phyloP scores from a whole-genome alignment of 2,329 filamentous ascomycete genomes.

The Claviceps fusiformis region DNA sequence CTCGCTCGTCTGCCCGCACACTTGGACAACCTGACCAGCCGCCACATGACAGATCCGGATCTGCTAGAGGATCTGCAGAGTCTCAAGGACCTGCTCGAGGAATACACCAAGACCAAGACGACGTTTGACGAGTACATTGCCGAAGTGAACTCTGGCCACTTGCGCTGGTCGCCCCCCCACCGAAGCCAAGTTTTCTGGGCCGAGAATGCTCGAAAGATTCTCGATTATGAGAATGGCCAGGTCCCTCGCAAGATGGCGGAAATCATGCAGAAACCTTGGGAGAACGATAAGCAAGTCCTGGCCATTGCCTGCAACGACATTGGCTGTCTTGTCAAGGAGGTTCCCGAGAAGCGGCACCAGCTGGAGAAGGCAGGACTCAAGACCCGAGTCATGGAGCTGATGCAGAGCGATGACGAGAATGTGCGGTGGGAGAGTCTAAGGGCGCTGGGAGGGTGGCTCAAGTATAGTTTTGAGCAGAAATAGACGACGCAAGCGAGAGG shows the following conservation, averaged over 20 bases:
- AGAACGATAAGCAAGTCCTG: slow-evolving; percentile 74
- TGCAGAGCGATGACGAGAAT: slow-evolving; percentile 77
- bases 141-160: slow-evolving; percentile 72
- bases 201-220: slow-evolving; percentile 76
- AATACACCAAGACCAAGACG: slow-evolving; percentile 56
- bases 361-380: slow-evolving; percentile 79
- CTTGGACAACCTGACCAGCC: slow-evolving; percentile 47
- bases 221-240: slow-evolving; percentile 69
- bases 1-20: slow-evolving; percentile 65
- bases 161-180: slow-evolving; percentile 88
- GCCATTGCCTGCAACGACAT: slow-evolving; percentile 91
- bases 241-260: slow-evolving; percentile 71
- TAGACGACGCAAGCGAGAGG: slow-evolving; percentile 2
- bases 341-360: slow-evolving; percentile 67
- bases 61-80: slow-evolving; percentile 47
- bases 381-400: slow-evolving; percentile 80
- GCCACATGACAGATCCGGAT: slow-evolving; percentile 51
- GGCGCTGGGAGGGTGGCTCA: slow-evolving; percentile 56
- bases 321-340: slow-evolving; percentile 75
- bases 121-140: slow-evolving; percentile 83
- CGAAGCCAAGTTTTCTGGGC: slow-evolving; percentile 79
- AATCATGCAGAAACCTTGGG: slow-evolving; percentile 61
- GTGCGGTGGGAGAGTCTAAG: slow-evolving; percentile 87
- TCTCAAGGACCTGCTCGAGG: slow-evolving; percentile 49
- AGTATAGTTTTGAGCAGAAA: slow-evolving; percentile 45